Evolutionary conservation across 768 basidiomycete genomes (phyloP), one percentile per base, ranked within the genome.

Genomic region (Boletus reticulatus): DNA sequence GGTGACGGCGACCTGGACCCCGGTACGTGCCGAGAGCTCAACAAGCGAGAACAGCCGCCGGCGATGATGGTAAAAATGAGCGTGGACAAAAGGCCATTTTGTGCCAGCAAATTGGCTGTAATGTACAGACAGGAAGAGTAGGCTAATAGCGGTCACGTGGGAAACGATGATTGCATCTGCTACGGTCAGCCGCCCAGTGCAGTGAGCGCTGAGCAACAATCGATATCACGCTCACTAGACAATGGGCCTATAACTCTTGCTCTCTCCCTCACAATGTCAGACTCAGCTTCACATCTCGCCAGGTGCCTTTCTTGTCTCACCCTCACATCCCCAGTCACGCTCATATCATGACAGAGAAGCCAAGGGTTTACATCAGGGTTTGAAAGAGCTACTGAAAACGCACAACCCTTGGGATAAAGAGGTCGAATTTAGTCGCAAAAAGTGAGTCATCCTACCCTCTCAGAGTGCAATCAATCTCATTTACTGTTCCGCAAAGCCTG

Each of bases 351-450:
- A 20, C 58, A 95, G 92, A 64, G 91, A 94, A 75, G 89, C 91
- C 62, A 91, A 87, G 68, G 76, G 76, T 62, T 80, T 87, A 59
- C 84, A 89, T 55, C 84, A 88, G 66, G 81, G 78, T 37, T 73
- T 96, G 53, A 92, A 90, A 73, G 87, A 87, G 58, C 70, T 84
- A 49, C 79, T 95, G 54, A 88, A 87, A 67, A 79, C 78, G 38
- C 84, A 80, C 56, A 84, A 87, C 48, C 89, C 92, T 34, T 94
- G 87, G 80, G 88, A 90, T 58, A 88, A 80, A 68, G 90, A 94
- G 56, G 84, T 94, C 42, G 94, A 98, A 66, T 85, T 88, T 61
- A 83, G 86, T 69, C 80, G 94, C 64, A 90, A 91, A 75, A 87
- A 85, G 94, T 93, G 71, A 74, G 92, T 39, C 9, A 24, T 36